Evolutionary conservation across 1,284 basidiomycete species (phyloP), one percentile per base, ranked within the genome.

Genomic region (Cutaneotrichosporon daszewskae): DNA sequence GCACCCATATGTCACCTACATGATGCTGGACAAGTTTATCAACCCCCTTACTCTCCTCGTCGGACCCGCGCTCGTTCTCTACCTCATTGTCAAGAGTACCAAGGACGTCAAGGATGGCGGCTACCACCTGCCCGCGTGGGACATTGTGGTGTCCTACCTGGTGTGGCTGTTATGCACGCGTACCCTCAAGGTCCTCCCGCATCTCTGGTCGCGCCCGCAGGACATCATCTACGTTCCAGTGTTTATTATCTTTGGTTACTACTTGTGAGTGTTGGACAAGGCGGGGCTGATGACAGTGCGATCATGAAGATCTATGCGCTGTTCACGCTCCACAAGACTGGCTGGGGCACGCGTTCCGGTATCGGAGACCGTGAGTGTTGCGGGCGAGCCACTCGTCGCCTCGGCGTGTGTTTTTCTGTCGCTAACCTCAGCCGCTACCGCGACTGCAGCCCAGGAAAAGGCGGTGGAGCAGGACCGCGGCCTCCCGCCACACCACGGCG

Each of bases 1-100:
- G 39, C 87, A 91, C 73, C 88, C 88, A 32, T 92, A 90, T 65
- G 85, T 90, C 34, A 84, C 86, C 3, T 91, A 87, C 72, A 89
- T 85, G 16, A 92, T 91, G 88, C 82, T 88, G 39, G 88, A 91
- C 75, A 92, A 92, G 64, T 77, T 92, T 38, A 83, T 91, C 74
- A 92, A 92, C 67, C 88, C 89, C 1, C 76, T 91, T 53, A 92
- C 88, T 1, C 77, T 92, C 18, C 79, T 92, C 22, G 79, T 84
- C 17, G 89, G 88, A 1, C 88, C 87, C 2, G 76, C 74, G 54
- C 77, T 92, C 29, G 87, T 92, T 40, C 74, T 78, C 4, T 79
- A 80, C 55, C 74, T 92, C 37, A 77, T 87, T 39, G 83, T 79
- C 66, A 87, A 89, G 75, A 83, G 80, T 66, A 86, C 84, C 1